Percentiles rank a stretch among this genome's conserved stretches.
These are phyloP conservation scores for Caloboletus inedulis DNA, from an alignment of 1,284 basidiomycete genomes.

Conservation along the genomic window DNA sequence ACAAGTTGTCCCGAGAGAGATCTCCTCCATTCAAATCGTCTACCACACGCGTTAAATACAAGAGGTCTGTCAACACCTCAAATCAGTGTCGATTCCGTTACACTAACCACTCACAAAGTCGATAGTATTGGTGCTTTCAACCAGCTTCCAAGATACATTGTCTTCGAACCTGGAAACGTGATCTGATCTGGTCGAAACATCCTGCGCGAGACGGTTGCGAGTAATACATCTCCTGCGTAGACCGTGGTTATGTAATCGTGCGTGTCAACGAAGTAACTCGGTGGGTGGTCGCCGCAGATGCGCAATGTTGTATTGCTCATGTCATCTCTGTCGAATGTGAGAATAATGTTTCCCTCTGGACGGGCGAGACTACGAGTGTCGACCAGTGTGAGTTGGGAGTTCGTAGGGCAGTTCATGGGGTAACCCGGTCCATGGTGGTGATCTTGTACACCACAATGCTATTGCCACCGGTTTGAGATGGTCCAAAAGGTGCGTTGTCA, in stretches of 20 bases:
- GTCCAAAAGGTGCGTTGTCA: no score
- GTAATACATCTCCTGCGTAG: not conserved
- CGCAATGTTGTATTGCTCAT: constrained; percentile 15
- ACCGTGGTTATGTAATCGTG: constrained; percentile 7
- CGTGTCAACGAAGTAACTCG: constrained; percentile 18
- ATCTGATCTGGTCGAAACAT: constrained; percentile 16
- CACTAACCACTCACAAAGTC: constrained; percentile 14
- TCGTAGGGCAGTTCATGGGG: constrained; percentile 1
- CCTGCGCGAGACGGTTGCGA: constrained; percentile 23
- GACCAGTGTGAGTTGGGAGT: constrained; percentile 24
- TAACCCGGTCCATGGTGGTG: not conserved
- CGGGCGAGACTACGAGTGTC: not conserved
- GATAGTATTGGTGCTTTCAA: constrained; percentile 14
- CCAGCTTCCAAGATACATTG: constrained; percentile 16
- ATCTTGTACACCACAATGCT: constrained; percentile 2
- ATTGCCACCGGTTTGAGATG: constrained; percentile 4
- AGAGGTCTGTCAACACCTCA: constrained; percentile 13
- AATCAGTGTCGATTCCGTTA: not conserved
- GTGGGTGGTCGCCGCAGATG: not conserved
- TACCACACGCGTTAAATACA: constrained; percentile 5
- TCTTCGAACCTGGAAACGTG: constrained; percentile 10
- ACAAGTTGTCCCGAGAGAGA: constrained; percentile 8
- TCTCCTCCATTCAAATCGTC: constrained; percentile 19
- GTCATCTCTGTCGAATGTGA: constrained; percentile 17
- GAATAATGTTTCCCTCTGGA: not conserved